A percentile compares a stretch with the other conserved stretches of the same genome.
These are phyloP conservation scores for Firmiana major DNA, from an alignment of 345 rosid genomes.

Conservation along the genomic window DNA sequence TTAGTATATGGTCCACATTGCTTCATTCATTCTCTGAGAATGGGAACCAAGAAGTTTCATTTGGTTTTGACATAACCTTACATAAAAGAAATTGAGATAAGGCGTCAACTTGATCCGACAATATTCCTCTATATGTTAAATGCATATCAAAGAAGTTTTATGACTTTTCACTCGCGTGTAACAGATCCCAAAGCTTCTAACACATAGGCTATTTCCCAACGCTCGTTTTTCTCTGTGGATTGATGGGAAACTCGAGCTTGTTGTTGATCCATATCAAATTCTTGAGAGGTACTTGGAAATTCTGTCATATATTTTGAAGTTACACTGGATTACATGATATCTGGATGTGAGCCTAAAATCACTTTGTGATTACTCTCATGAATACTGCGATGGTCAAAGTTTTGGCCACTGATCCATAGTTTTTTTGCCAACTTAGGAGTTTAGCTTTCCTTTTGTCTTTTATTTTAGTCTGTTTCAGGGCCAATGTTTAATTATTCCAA, in stretches of 20 bases:
- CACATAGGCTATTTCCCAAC: constrained; percentile 90
- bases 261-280: constrained; percentile 91
- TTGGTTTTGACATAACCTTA: neutral
- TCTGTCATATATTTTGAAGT: neutral
- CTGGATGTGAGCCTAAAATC: neutral
- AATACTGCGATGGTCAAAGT: neutral
- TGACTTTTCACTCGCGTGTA: constrained; percentile 20
- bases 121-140: neutral
- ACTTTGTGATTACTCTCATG: neutral
- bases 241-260: constrained; percentile 97
- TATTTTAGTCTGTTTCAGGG: neutral
- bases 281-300: constrained; percentile 67
- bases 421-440: neutral
- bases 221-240: constrained; percentile 92
- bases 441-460: neutral
- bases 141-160: neutral
- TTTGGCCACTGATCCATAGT: neutral
- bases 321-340: neutral
- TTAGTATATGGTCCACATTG: neutral
- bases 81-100: neutral
- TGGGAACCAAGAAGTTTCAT: neutral
- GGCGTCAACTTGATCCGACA: neutral
- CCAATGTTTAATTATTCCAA: neutral
- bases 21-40: neutral
- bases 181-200: constrained; percentile 74